These are phyloP conservation scores for Galerina marginata DNA, from an alignment of 768 basidiomycete species.

Conservation along the genomic window DNA sequence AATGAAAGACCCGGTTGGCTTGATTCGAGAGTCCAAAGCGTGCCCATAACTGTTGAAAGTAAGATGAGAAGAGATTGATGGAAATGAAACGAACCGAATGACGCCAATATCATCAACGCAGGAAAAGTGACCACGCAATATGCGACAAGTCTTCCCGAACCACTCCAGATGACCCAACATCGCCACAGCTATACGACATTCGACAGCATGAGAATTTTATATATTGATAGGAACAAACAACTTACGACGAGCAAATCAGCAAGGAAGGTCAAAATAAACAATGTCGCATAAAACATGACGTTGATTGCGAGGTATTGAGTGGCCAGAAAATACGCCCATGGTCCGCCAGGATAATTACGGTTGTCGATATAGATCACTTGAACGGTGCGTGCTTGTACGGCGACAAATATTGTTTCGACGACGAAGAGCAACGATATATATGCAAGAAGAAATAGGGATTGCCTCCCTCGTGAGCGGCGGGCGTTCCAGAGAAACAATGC, in stretches of 20 bases:
- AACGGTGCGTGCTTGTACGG: slow-evolving; percentile 45
- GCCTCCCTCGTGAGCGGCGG: slow-evolving; percentile 27
- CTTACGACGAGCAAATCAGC: slow-evolving; percentile 49
- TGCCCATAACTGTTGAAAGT: slow-evolving; percentile 41
- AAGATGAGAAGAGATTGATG: neutral
- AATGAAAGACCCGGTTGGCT: slow-evolving; percentile 46
- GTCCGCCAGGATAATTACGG: slow-evolving; percentile 46
- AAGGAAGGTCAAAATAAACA: slow-evolving; percentile 48
- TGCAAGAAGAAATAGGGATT: slow-evolving; percentile 37
- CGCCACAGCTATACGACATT: slow-evolving; percentile 43
- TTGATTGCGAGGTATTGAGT: slow-evolving; percentile 47
- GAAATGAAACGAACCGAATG: slow-evolving; percentile 40
- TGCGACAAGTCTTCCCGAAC: slow-evolving; percentile 35
- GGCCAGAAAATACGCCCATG: slow-evolving; percentile 49
- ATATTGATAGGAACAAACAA: neutral
- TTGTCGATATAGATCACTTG: slow-evolving; percentile 49
- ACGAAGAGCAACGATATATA: slow-evolving; percentile 44
- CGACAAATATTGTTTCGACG: slow-evolving; percentile 43
- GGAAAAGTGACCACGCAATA: slow-evolving; percentile 42
- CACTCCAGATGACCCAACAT: slow-evolving; percentile 52
- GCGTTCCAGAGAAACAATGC: slow-evolving; percentile 39
- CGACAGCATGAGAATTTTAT: neutral
- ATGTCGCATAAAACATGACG: slow-evolving; percentile 47
- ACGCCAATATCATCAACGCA: slow-evolving; percentile 38
- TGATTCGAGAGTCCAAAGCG: slow-evolving; percentile 48